phyloP scores from a whole-genome alignment of 768 basidiomycete species.

The Auricularia sp. region DNA sequence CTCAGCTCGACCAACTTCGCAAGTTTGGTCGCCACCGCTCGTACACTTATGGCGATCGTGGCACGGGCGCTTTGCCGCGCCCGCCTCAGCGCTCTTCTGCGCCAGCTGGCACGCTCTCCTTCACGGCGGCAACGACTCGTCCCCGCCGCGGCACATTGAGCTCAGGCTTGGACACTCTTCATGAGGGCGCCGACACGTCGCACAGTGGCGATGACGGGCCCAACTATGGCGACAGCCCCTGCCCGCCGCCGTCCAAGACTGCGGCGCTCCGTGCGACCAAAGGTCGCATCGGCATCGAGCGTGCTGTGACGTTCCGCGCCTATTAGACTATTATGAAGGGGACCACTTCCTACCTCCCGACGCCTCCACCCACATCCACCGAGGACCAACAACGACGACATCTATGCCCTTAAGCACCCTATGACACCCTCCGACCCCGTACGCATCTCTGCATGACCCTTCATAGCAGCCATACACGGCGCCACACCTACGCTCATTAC shows the following conservation, averaged over 20 bases:
- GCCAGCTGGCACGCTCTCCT: constrained; percentile 34
- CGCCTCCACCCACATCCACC: neutral
- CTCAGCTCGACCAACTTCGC: constrained; percentile 87
- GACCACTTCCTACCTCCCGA: neutral
- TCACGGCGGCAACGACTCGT: constrained; percentile 46
- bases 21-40: constrained; percentile 87
- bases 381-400: neutral
- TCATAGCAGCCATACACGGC: neutral
- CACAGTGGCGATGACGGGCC: constrained; percentile 68
- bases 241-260: constrained; percentile 64
- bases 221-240: constrained; percentile 79
- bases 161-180: constrained; percentile 44
- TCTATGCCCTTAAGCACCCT: neutral
- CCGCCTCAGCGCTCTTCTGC: constrained; percentile 57
- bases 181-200: constrained; percentile 54
- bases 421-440: constrained; percentile 2
- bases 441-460: neutral
- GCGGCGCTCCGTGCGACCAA: constrained; percentile 23
- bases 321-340: neutral
- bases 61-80: constrained; percentile 21
- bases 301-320: constrained; percentile 6
- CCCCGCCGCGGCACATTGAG: constrained; percentile 32
- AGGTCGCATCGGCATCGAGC: constrained; percentile 3
- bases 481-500: constrained; percentile 4
- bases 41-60: constrained; percentile 78